These are phyloP conservation scores for Citrus medica DNA, from an alignment of 345 rosid genomes.

Conservation along the genomic window DNA sequence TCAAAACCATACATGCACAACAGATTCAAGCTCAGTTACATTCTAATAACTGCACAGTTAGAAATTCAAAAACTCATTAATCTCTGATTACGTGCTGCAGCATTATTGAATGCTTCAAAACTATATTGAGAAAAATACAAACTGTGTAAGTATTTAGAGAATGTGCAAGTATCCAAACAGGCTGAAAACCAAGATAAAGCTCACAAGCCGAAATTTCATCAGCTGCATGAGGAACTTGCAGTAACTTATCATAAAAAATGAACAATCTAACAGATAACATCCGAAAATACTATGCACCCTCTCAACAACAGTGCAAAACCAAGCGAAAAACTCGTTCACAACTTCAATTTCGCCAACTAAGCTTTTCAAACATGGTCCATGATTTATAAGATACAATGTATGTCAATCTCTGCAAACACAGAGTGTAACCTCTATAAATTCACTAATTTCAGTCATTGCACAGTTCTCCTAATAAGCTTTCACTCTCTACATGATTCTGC, in stretches of 20 bases:
- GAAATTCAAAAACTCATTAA: background rate
- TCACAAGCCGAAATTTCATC: background rate
- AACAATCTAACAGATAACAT: background rate
- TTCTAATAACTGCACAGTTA: background rate
- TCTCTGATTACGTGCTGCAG: background rate
- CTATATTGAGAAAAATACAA: background rate
- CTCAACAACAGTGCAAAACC: background rate
- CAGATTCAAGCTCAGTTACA: background rate
- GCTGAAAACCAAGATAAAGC: background rate
- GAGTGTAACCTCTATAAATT: background rate
- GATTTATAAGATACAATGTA: background rate
- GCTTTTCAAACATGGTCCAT: background rate
- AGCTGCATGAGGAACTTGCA: background rate
- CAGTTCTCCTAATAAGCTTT: background rate
- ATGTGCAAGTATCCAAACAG: background rate
- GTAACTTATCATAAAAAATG: background rate
- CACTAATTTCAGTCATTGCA: background rate
- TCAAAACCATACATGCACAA: background rate
- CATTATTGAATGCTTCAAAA: background rate
- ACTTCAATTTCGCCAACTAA: background rate
- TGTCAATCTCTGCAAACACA: background rate
- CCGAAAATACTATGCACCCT: background rate
- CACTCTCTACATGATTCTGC: background rate
- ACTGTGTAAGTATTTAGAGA: background rate
- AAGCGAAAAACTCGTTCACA: background rate